Base-by-base conservation (phyloP, 2,329 filamentous ascomycete species). In the Aureobasidium sp. region DNA sequence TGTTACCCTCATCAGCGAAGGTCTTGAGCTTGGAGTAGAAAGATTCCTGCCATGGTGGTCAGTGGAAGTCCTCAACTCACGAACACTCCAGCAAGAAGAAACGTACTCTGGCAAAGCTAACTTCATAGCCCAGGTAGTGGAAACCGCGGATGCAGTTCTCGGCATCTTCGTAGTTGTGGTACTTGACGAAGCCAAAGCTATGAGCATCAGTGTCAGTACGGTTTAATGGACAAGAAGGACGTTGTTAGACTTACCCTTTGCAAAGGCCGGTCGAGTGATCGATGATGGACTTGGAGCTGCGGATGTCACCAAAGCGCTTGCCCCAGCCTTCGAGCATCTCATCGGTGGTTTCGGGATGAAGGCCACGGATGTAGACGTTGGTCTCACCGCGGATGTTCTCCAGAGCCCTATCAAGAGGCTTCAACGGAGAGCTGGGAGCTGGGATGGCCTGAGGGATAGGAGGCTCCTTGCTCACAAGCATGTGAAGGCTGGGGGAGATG, bases 21-120 rank as follows among this genome's bases (percentile, higher is more conserved):
- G 94, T 93, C 82, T 99, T 97, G 69, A 99, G 88, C 68, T 95
- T 91, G 67, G 92, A 92, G 76, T 99, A 99, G 78, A 97, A 97
- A 25, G 93, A 97, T 79, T 97, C 94, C 89, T 95, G 62, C 3
- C 8, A 36, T 39, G 10, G 1, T 11, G 39, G 61, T 75, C 57
- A 76, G 67, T 63, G 66, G 61, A 49, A 9, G 36, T 5, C 16
- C 39, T 34, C 39, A 10, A 9, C 27, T n/a, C 39, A 45, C 27
- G 30, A 3, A 13, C 10, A 6, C 14, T 11, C 14, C 13, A 1
- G 7, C 27, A 30, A 39, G 44, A 49, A 42, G 9, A 8, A 32
- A 76, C 83, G 71, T 78, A 95, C 91, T 71, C 92, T 85, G 68
- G 95, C 94, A 78, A 97, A 97, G 72, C 93, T 96, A 69, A 96